Conservation (phyloP, 164 flowering plant species). For the Houttuynia cordata region DNA sequence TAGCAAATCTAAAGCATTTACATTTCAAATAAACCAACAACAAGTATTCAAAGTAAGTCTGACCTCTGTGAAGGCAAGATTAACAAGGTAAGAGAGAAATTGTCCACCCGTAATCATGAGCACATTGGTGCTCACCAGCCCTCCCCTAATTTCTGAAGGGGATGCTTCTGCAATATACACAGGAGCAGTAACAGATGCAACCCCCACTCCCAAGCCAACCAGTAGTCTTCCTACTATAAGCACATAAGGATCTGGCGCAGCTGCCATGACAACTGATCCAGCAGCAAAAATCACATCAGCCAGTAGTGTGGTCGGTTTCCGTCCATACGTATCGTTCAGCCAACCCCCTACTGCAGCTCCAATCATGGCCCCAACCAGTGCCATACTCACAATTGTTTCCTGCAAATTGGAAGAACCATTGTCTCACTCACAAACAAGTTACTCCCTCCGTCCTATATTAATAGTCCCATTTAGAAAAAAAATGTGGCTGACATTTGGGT, state of each 20-base stretch:
- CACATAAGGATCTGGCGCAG: constrained; percentile 79
- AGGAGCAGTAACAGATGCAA: constrained; percentile 96
- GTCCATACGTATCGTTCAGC: constrained; percentile 83
- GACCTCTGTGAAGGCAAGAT: constrained; percentile 96
- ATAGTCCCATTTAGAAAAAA: no score
- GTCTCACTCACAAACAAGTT: no score
- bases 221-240: constrained; percentile 75
- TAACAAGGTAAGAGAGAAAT: constrained; percentile 86
- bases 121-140: constrained; percentile 88
- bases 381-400: constrained; percentile 99
- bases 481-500: background rate
- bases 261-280: constrained; percentile 80
- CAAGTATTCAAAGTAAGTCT: constrained; percentile 15
- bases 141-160: constrained; percentile 95
- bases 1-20: background rate
- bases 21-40: constrained; percentile 1
- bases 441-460: no score
- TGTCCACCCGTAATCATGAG: constrained; percentile 99
- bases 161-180: constrained; percentile 96
- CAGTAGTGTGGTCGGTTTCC: constrained; percentile 77
- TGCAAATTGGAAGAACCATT: constrained; percentile 11
- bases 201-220: constrained; percentile 87
- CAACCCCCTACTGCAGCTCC: constrained; percentile 90
- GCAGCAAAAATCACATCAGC: constrained; percentile 75
- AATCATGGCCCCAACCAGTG: constrained; percentile 84